Base-by-base conservation (phyloP, 371 early-diverging fungal genomes). In the Mucor circinelloides region DNA sequence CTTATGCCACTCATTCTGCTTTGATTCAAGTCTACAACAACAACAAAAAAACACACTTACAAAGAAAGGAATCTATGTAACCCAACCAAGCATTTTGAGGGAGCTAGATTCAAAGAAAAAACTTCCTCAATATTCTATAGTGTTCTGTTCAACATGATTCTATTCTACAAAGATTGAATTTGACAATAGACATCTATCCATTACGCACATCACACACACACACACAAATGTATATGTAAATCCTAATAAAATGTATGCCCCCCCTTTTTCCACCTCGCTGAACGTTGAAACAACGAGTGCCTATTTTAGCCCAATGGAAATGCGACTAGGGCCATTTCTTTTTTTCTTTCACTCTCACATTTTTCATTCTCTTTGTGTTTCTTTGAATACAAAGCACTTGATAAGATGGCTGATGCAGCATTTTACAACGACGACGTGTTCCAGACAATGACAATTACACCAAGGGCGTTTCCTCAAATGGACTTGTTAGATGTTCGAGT, bases 381-480 rank as follows among this genome's bases (percentile, higher is more conserved):
- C 17, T 21, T 38, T 27, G 23, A 6, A 55, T 28, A 7, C 17
- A 30, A 12, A 54, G 25, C 27, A 25, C 27, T 21, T 19, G 6
- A 6, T 10, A 58, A 44, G 31, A 66, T 68, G 42, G 58, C 62
- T 12, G 65, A 64, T n/a, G n/a, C 44, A 44, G 44, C n/a, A 36
- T 59, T 66, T 73, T 54, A 44, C 19, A 44, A 44, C 44, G 44
- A 44, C 44, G 57, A 71, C 27, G 21, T 58, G 27, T 72, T 81
- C 59, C 77, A 76, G 27, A 75, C 79, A 28, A 79, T 81, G 77
- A 70, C 82, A 40, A 75, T 72, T 3, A 71, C 76, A 1, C 79
- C 82, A 46, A 42, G 77, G 15, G 58, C 68, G 9, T 77, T 81
- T 63, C 77, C 82, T n/a, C 61, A 54, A 34, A 63, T 66, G 28